Base-by-base conservation (phyloP, 78 protist genomes). In the Chrysochromulina parva region DNA sequence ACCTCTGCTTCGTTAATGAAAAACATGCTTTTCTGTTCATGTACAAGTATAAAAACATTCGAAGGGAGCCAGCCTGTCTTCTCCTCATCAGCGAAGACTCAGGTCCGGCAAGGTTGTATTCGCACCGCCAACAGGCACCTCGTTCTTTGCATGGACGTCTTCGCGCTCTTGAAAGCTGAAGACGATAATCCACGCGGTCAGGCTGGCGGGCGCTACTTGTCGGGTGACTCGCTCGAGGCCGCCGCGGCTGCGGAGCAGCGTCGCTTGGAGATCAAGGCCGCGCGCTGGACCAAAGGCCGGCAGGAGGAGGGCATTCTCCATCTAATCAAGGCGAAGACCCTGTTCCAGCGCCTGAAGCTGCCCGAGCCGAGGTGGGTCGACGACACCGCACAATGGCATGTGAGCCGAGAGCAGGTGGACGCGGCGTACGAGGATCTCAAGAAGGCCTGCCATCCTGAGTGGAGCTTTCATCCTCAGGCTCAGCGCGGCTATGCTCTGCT, bases 151-250 rank as follows among this genome's bases (percentile, higher is more conserved):
- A 71, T 71, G 80, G 80, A 71, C 14, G 80, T 71, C 52, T 52
- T 71, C 55, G 80, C 52, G 80, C 55, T 71, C n/a, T 52, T 71
- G 47, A 13, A 14, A 2, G n/a, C 20, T 3, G 80, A 71, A 55
- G 80, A 71, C 80, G 80, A 71, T 52, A 71, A 71, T 55, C 80
- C 80, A 4, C 80, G 80, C 20, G 80, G 80, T 2, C 80, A 38
- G 55, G 53, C 16, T 3, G 52, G 80, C 55, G 80, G 80, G n/a
- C 55, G 6, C 52, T 71, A n/a, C 80, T 13, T 26, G 26, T 7
- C n/a, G 14, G 80, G 80, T 14, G 38, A 38, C 55, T n/a, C n/a
- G 16, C 80, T 71, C 20, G 80, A 26, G 20, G 80, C 20, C 52
- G 80, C 52, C 11, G 80, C 5, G 52, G 80, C 80, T 13, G 52